phyloP scores from a whole-genome alignment of 1,139 yeast species.

The Diutina scorzettiae region DNA sequence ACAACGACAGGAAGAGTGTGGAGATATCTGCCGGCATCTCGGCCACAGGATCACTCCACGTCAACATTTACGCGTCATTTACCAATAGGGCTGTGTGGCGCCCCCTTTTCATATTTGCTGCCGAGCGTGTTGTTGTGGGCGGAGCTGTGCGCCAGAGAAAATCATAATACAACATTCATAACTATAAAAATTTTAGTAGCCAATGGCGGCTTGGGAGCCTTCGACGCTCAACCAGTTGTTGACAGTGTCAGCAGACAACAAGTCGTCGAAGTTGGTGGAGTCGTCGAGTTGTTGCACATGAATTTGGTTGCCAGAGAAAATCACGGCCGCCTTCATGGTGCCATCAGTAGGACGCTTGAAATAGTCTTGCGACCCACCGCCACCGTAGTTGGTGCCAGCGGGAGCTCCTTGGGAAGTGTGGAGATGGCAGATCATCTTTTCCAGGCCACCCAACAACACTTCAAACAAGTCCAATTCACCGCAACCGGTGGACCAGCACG shows the following conservation, averaged over 20 bases:
- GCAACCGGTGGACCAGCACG: conserved; percentile 95
- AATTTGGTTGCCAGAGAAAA: conserved; percentile 24
- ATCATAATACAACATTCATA: neutral
- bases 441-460: conserved; percentile 38
- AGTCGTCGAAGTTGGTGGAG: neutral
- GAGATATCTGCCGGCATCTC: too few species aligned
- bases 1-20: too few species aligned
- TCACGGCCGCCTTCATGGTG: conserved; percentile 59
- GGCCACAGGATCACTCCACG: too few species aligned
- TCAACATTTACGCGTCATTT: too few species aligned
- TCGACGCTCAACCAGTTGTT: neutral
- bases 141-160: neutral
- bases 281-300: conserved; percentile 8
- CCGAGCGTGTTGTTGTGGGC: neutral
- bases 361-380: conserved; percentile 47
- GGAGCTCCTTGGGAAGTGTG: conserved; percentile 57
- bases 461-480: conserved; percentile 94
- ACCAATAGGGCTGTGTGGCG: too few species aligned
- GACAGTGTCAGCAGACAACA: conserved; percentile 4
- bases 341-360: conserved; percentile 37
- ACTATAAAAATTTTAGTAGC: neutral
- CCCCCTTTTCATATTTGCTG: too few species aligned
- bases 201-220: conserved; percentile 5
- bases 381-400: conserved; percentile 43
- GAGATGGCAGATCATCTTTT: conserved; percentile 48